Conservation (phyloP, 257 asterid species). For the Lavandula angustifolia region DNA sequence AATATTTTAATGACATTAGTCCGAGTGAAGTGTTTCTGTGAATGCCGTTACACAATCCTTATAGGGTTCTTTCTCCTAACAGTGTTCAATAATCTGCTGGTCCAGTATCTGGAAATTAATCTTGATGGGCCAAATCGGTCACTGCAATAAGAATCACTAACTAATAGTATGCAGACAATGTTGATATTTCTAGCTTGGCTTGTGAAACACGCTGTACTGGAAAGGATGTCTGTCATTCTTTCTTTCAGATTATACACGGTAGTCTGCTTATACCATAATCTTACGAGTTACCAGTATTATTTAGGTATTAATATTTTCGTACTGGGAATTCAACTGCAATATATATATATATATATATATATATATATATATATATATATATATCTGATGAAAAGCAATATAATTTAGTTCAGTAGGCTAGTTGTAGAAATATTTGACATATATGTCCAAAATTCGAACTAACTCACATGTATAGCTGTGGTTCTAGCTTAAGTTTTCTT, state of each 20-base stretch:
- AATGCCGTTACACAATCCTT: constrained; percentile 11
- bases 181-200: constrained; percentile 28
- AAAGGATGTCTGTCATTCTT: constrained; percentile 29
- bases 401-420: constrained; percentile 7
- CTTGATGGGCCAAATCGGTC: constrained; percentile 46
- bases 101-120: constrained; percentile 61
- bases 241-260: constrained; percentile 36
- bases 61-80: constrained; percentile 36
- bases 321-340: constrained; percentile 16
- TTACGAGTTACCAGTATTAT: constrained; percentile 14
- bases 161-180: constrained; percentile 28
- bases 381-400: constrained; percentile 3
- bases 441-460: constrained; percentile 1
- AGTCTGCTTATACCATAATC: constrained; percentile 31
- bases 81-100: constrained; percentile 74
- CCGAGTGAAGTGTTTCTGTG: constrained; percentile 23
- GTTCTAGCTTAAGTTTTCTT: constrained; percentile 23
- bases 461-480: constrained; percentile 21
- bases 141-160: constrained; percentile 40
- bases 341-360: neutral
- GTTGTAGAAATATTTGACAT: neutral
- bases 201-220: constrained; percentile 28
- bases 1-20: constrained; percentile 18
- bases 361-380: too few relatives aligned
- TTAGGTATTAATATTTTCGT: constrained; percentile 1